Evolutionary conservation across 1,284 basidiomycete genomes (phyloP).

Genomic region (Moesziomyces parantarcticus): DNA sequence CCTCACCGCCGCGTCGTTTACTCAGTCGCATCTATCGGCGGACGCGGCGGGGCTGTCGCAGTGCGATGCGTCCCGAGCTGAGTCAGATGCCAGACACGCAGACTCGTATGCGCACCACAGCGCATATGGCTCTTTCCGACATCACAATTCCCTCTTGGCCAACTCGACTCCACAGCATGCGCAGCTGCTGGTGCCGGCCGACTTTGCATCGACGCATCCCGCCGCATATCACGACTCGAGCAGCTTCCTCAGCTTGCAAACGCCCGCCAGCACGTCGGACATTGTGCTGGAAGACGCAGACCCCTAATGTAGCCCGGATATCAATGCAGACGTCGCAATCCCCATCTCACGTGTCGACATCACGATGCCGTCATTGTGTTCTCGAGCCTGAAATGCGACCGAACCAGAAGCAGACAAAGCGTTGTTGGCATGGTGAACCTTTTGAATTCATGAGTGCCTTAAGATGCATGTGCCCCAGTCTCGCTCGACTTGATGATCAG

Average conservation of each 20-base stretch:
- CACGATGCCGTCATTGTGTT: background rate
- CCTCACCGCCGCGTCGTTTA: slow-evolving; percentile 10
- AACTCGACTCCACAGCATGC: slow-evolving; percentile 11
- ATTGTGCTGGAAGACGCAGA: slow-evolving; percentile 32
- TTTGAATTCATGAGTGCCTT: background rate
- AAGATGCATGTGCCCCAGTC: background rate
- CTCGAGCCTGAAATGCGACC: too few species aligned
- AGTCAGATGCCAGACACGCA: slow-evolving; percentile 1
- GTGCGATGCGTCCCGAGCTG: slow-evolving; percentile 6
- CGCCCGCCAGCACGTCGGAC: slow-evolving; percentile 9
- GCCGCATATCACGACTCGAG: slow-evolving; percentile 4
- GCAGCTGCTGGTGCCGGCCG: slow-evolving; percentile 11
- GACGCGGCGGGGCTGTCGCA: background rate
- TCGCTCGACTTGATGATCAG: background rate
- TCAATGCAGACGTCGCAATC: background rate
- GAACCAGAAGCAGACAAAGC: too few species aligned
- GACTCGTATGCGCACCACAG: background rate
- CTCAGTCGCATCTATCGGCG: slow-evolving; percentile 14
- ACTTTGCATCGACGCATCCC: slow-evolving; percentile 28
- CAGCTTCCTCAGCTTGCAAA: slow-evolving; percentile 25
- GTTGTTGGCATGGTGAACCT: background rate
- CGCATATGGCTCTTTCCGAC: background rate
- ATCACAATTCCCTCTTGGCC: slow-evolving; percentile 7
- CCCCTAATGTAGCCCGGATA: too few species aligned
- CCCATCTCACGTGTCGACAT: background rate